Evolutionary conservation across 805 yeast genomes (phyloP).

Genomic region (Soucietia sequanensis): DNA sequence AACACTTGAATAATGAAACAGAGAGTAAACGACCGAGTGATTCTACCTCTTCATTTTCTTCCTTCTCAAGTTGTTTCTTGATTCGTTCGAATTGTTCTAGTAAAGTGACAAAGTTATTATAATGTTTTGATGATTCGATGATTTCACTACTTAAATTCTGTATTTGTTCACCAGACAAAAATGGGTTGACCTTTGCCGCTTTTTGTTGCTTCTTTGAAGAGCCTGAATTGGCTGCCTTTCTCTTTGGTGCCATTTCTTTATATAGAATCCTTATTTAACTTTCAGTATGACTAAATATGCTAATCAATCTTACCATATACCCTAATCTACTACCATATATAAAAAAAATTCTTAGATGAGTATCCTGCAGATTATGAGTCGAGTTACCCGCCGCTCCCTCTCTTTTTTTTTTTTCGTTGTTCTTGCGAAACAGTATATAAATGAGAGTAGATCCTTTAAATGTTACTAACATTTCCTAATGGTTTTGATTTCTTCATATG

Average conservation of each 20-base stretch:
- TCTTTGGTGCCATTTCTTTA: conserved; percentile 23
- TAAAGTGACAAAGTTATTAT: conserved; percentile 54
- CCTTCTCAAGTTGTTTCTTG: conserved; percentile 12
- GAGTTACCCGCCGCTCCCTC: conserved; percentile 4
- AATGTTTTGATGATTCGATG: conserved; percentile 41
- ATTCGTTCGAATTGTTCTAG: conserved; percentile 36
- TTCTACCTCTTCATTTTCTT: conserved; percentile 25
- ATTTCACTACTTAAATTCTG: conserved; percentile 27
- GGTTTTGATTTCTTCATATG: conserved; percentile 39
- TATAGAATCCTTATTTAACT: not conserved
- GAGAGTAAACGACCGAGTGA: conserved; percentile 39
- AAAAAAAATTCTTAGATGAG: conserved; percentile 9
- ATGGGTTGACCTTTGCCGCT: not conserved
- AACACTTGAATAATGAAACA: conserved; percentile 44
- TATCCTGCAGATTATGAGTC: conserved; percentile 1
- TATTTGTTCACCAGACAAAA: conserved; percentile 19
- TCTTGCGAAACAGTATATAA: conserved; percentile 21
- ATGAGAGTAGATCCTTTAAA: conserved; percentile 4
- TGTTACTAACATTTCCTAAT: no score
- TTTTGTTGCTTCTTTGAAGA: conserved; percentile 2
- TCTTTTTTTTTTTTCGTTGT: conserved; percentile 4
- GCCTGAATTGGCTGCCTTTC: conserved; percentile 13
- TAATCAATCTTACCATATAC: not conserved
- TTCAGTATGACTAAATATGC: not conserved
- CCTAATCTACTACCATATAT: no score